Conservation (phyloP, 2,329 filamentous ascomycete genomes). For the Penicillium sp. region DNA sequence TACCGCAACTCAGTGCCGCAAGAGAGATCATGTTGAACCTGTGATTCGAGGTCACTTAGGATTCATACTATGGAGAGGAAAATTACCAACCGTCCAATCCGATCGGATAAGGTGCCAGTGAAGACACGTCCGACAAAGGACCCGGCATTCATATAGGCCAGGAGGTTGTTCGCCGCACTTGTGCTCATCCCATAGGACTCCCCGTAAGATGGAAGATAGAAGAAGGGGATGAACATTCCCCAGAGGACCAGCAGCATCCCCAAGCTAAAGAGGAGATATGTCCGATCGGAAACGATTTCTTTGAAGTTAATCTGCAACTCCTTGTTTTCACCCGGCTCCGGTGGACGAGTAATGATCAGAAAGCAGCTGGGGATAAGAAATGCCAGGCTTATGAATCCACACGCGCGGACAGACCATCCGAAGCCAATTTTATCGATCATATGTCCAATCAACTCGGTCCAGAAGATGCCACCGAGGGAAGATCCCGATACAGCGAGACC, state of each 20-base stretch:
- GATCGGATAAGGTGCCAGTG: not conserved
- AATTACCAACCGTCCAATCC: not conserved
- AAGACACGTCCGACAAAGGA: not conserved
- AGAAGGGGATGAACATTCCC: conserved; percentile 28
- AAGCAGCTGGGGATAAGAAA: not conserved
- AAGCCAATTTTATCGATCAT: conserved; percentile 55
- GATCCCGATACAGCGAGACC: conserved; percentile 51
- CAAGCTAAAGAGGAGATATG: conserved; percentile 16
- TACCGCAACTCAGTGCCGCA: not conserved
- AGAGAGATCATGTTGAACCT: not conserved
- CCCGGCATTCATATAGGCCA: not conserved
- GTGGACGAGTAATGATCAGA: not conserved
- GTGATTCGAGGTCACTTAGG: not conserved
- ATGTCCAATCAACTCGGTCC: not conserved
- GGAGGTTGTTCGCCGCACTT: not conserved
- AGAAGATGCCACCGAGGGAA: not conserved
- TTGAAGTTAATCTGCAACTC: not conserved
- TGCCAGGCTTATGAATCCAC: conserved; percentile 33
- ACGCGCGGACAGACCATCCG: conserved; percentile 56
- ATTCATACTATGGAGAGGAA: not conserved
- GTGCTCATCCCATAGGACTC: conserved; percentile 11
- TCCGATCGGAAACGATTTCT: not conserved
- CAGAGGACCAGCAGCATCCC: conserved; percentile 21
- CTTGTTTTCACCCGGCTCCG: no score
- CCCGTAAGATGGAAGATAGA: conserved; percentile 27